Evolutionary conservation across 345 rosid genomes (phyloP).

Genomic region (Eucalyptus victrix): DNA sequence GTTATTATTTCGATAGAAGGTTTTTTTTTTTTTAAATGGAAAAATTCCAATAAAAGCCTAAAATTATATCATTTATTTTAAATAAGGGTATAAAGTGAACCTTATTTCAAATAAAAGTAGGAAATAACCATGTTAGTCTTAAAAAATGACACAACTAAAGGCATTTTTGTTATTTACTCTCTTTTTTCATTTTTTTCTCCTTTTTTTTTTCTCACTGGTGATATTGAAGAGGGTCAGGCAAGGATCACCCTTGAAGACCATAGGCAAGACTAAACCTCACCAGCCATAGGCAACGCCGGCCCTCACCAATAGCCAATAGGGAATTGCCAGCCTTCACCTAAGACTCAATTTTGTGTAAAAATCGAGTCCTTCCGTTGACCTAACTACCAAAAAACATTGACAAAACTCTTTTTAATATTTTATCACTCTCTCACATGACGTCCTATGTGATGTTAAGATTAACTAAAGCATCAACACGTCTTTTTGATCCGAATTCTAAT

Average conservation of each 20-base stretch:
- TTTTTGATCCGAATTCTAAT: not conserved
- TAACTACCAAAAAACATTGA: not conserved
- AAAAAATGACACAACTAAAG: rapidly evolving
- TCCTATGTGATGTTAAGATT: not conserved
- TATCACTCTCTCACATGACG: not conserved
- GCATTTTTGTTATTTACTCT: no score
- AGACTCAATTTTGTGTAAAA: no score
- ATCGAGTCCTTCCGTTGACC: not conserved
- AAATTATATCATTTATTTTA: no score
- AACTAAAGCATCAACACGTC: not conserved
- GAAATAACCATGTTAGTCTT: no score
- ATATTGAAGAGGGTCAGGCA: no score
- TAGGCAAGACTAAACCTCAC: rapidly evolving
- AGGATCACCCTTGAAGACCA: not conserved
- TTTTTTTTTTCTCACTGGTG: rapidly evolving
- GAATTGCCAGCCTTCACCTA: not conserved
- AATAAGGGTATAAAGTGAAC: no score
- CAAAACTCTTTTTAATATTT: no score
- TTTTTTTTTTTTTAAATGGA: no score
- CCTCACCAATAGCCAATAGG: no score
- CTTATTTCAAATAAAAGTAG: rapidly evolving
- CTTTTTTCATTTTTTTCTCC: rapidly evolving
- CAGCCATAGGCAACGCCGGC: no score
- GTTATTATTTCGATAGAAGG: not conserved
- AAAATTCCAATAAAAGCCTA: no score